A percentile compares a stretch with the other conserved stretches of the same genome.
These are phyloP conservation scores for Colletotrichum theobromicola DNA, from an alignment of 2,329 filamentous ascomycete genomes.

Conservation along the genomic window DNA sequence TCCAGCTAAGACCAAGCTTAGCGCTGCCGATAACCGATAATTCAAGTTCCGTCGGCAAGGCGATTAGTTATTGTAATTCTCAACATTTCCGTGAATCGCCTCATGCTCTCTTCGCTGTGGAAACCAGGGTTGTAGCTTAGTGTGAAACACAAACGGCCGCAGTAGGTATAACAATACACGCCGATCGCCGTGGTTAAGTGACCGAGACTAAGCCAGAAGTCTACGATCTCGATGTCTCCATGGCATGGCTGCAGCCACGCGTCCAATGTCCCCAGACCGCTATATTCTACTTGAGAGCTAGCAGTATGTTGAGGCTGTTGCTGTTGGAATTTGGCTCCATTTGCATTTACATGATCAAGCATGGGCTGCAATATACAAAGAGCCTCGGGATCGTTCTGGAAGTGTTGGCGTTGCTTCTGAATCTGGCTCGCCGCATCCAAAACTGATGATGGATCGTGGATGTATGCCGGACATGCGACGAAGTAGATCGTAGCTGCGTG, in stretches of 20 bases:
- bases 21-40: neutral
- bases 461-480: neutral
- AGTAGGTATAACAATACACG: neutral
- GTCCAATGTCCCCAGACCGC: neutral
- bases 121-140: slow-evolving; percentile 5
- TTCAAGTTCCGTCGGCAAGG: neutral
- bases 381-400: neutral
- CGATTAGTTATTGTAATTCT: neutral
- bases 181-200: neutral
- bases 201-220: neutral
- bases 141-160: neutral
- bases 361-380: neutral
- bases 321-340: neutral
- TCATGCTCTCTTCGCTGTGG: neutral
- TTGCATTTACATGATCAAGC: neutral
- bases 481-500: neutral
- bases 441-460: neutral
- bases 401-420: neutral
- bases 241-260: neutral
- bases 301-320: neutral
- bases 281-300: neutral
- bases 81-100: neutral
- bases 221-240: neutral
- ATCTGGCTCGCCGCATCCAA: neutral
- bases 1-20: neutral